Evolutionary conservation across 2,329 filamentous ascomycete species (phyloP), one percentile per base, ranked within the genome.

Genomic region (Aspergillus chevalieri): DNA sequence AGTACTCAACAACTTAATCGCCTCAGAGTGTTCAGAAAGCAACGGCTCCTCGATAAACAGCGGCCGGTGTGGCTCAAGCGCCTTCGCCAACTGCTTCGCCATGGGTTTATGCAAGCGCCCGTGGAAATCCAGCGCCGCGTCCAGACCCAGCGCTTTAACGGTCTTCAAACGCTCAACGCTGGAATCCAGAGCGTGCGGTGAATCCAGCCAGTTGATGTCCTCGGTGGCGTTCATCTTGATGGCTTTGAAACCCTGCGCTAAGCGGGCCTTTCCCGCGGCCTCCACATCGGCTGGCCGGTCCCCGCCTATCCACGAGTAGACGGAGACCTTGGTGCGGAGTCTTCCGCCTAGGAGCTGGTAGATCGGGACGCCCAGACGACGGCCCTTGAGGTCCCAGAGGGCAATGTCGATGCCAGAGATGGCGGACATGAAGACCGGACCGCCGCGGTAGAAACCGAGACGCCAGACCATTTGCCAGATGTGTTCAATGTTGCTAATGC

Each of bases 181-280:
- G 4, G 77, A 73, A 42, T 85, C 76, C 0, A 91, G 74, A 0
- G 76, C 75, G 0, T 76, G 72, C 0, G 87, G 87, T 1, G 84
- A 85, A 65, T 91, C 87, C 0, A 91, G 78, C 86, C 86, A 90
- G 55, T 81, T 83, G 1, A 89, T 68, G 53, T 89, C 86, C 60
- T 86, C 84, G 0, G 86, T 90, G 5, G 79, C 87, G 62, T 89
- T 89, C 86, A 91, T 90, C 64, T 90, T 90, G 47, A 89, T 54
- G 33, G 62, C 65, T 51, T 66, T 66, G 52, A 72, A 64, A 1
- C 69, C 70, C 50, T 72, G 70, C 14, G 61, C 65, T n/a, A 68
- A 62, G 28, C 69, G 65, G 5, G 64, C 66, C 57, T 68, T 69
- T 75, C 82, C 85, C 59, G 83, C 80, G 2, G 57, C 61, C 50